phyloP scores from a whole-genome alignment of 108 stramenopile genomes.

The Cyclotella choctawhatcheeana region DNA sequence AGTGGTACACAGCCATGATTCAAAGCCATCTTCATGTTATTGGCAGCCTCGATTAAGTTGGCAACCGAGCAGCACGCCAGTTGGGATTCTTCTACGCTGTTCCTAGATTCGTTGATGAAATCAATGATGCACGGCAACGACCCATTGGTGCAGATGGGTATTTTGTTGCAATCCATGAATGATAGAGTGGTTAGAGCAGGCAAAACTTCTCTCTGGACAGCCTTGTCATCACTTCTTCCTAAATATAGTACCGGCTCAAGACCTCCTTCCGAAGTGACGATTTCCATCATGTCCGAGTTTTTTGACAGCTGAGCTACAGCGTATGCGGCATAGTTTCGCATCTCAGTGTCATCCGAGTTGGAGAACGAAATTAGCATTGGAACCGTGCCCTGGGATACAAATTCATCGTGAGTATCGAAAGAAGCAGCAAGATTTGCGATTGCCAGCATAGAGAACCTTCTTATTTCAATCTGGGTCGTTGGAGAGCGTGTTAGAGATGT shows the following conservation, averaged over 20 bases:
- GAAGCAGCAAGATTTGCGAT: slow-evolving; percentile 80
- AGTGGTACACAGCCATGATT: slow-evolving; percentile 66
- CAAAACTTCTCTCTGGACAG: slow-evolving; percentile 76
- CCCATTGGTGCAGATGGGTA: slow-evolving; percentile 72
- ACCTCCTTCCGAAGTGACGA: slow-evolving; percentile 80
- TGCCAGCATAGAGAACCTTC: slow-evolving; percentile 74
- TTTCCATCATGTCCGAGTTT: slow-evolving; percentile 76
- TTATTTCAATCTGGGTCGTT: slow-evolving; percentile 78
- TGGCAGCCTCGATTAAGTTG: slow-evolving; percentile 77
- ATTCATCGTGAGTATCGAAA: slow-evolving; percentile 71
- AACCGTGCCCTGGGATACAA: slow-evolving; percentile 77
- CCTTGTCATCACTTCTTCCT: slow-evolving; percentile 72
- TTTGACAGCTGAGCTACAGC: slow-evolving; percentile 78
- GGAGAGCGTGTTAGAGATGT: slow-evolving; percentile 75
- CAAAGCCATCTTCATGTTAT: slow-evolving; percentile 71
- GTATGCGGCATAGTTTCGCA: slow-evolving; percentile 85
- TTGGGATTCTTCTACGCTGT: slow-evolving; percentile 39
- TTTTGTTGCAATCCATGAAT: slow-evolving; percentile 80
- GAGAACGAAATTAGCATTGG: slow-evolving; percentile 81
- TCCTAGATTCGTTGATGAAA: slow-evolving; percentile 20
- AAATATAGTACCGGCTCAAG: slow-evolving; percentile 87
- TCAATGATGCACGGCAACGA: slow-evolving; percentile 73
- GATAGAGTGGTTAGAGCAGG: slow-evolving; percentile 79
- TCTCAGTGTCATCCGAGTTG: slow-evolving; percentile 71
- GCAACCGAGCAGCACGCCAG: slow-evolving; percentile 85